Evolutionary conservation across 2,329 filamentous ascomycete species (phyloP).

Genomic region (Fusarium kyushuense): DNA sequence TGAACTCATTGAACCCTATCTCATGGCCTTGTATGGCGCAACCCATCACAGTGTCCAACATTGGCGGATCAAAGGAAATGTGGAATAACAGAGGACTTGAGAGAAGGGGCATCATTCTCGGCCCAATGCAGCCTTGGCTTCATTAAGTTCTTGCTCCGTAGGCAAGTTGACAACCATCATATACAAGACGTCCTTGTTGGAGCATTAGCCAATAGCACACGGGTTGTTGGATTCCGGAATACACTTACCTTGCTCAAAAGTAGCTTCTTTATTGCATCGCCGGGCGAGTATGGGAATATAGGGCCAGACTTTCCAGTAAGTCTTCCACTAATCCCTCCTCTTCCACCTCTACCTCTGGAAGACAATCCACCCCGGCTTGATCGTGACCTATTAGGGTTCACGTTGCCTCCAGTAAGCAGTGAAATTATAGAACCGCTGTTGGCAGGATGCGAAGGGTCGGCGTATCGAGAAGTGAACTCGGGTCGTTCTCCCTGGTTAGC

Average conservation of each 20-base stretch:
- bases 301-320: not conserved
- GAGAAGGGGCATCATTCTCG: not conserved
- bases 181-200: conserved; percentile 11
- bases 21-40: not conserved
- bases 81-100: fast-evolving
- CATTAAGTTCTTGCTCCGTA: not conserved
- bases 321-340: not conserved
- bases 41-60: not conserved
- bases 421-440: conserved; percentile 18
- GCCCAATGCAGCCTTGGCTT: conserved; percentile 7
- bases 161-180: conserved; percentile 21
- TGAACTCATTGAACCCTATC: no score
- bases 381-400: conserved; percentile 1
- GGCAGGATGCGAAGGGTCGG: conserved; percentile 11
- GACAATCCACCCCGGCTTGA: not conserved
- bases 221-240: fast-evolving
- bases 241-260: conserved; percentile 11
- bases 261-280: conserved; percentile 10
- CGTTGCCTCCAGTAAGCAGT: conserved; percentile 10
- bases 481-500: conserved; percentile 17
- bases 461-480: conserved; percentile 16
- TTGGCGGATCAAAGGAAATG: not conserved
- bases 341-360: not conserved
- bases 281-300: conserved; percentile 1
- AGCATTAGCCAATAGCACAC: not conserved